Percentiles rank a stretch among this genome's conserved stretches.
Evolutionary conservation across 2,329 filamentous ascomycete genomes (phyloP).

Genomic region (Xylariaceae sp.): DNA sequence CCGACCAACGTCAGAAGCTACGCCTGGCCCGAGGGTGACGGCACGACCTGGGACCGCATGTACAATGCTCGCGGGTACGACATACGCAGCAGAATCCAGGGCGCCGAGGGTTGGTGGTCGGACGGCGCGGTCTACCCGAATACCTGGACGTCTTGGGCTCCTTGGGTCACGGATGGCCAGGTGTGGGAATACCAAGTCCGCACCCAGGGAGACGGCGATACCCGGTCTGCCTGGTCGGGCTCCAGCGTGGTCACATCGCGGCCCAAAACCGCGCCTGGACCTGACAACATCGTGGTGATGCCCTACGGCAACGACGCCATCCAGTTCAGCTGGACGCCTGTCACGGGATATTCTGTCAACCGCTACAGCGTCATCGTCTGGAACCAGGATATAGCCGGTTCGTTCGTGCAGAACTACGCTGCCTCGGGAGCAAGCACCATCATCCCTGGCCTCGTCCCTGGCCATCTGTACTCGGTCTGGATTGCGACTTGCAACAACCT

Average conservation of each 20-base stretch:
- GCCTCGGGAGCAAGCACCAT: background rate
- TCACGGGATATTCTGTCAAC: background rate
- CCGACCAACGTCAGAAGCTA: background rate
- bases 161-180: background rate
- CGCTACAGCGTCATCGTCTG: background rate
- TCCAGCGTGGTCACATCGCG: background rate
- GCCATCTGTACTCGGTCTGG: background rate
- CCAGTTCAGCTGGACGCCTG: background rate
- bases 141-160: background rate
- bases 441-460: background rate
- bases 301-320: background rate
- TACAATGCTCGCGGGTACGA: background rate
- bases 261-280: background rate
- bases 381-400: background rate
- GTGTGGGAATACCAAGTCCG: background rate
- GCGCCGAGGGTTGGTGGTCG: background rate
- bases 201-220: background rate
- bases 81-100: background rate
- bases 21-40: background rate
- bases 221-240: background rate
- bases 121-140: background rate
- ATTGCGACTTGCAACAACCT: background rate
- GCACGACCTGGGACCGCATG: background rate
- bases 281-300: background rate
- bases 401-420: background rate